Percentiles rank a stretch among this genome's conserved stretches.
phyloP scores from a whole-genome alignment of 179 eudicot genomes.

The Spergularia azorica region DNA sequence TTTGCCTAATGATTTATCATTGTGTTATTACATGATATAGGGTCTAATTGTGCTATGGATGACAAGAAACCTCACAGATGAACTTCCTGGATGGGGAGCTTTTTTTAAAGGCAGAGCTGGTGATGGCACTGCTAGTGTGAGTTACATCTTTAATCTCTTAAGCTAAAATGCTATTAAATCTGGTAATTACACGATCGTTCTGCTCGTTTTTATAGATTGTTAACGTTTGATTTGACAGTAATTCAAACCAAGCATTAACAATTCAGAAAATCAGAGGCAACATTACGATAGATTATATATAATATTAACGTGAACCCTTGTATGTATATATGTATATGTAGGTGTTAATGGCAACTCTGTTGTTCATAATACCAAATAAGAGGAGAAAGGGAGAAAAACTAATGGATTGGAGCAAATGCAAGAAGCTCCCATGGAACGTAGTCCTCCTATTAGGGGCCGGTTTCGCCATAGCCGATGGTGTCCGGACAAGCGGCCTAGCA shows the following conservation, averaged over 20 bases:
- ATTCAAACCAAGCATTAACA: too few relatives aligned
- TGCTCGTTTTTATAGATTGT: too few relatives aligned
- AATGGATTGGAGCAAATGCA: slow-evolving; percentile 98
- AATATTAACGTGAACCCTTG: background rate
- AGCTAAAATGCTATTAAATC: background rate
- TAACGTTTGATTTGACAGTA: too few relatives aligned
- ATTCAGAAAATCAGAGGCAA: too few relatives aligned
- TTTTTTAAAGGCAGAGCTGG: slow-evolving; percentile 76
- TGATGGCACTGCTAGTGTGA: slow-evolving; percentile 90
- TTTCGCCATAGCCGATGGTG: slow-evolving; percentile 90
- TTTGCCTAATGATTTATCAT: background rate
- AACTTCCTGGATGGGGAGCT: slow-evolving; percentile 89
- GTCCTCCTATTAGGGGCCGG: slow-evolving; percentile 83
- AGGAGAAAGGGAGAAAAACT: slow-evolving; percentile 74
- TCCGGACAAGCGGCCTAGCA: slow-evolving; percentile 77
- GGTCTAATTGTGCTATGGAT: slow-evolving; percentile 73
- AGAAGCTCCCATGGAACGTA: slow-evolving; percentile 82
- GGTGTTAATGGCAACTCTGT: slow-evolving; percentile 89
- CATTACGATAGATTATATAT: too few relatives aligned
- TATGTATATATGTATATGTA: slow-evolving; percentile 2
- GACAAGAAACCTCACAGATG: slow-evolving; percentile 91
- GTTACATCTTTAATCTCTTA: slow-evolving; percentile 12
- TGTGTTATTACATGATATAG: slow-evolving; percentile 30
- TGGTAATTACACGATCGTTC: background rate
- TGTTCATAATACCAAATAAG: slow-evolving; percentile 87